Evolutionary conservation across 2,329 filamentous ascomycete genomes (phyloP), one percentile per base, ranked within the genome.

Genomic region (Cercospora brassicicola): DNA sequence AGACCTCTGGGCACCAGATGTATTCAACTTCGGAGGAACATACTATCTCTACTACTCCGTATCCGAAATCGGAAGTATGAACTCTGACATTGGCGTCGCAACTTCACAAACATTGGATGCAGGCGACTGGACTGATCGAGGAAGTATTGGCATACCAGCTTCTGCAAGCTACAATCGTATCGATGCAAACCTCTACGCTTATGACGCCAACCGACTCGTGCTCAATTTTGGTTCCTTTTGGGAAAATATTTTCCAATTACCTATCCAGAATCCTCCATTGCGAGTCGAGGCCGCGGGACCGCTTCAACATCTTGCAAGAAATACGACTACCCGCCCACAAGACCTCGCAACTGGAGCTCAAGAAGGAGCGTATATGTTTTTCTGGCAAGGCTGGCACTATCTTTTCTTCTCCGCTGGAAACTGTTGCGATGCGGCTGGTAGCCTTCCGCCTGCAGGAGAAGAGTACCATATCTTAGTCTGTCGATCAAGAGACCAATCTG

Each of bases 401-500:
- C 81, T 91, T 72, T 80, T 79, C 67, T 80, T 79, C 76, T 74
- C 78, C 4, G 77, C 78, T 2, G 64, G 80, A 9, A 78, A 78
- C 0, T 79, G 79, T 15, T 80, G 73, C 69, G 78, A 78, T 66
- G 75, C 76, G 2, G 67, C 79, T 1, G 70, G 76, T 10, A 78
- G 77, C 0, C 74, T 81, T 26, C 75, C 74, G 31, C 77, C 76
- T 51, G 42, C 68, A 2, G 88, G 88, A 8, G 80, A 81, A 13
- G 89, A 90, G 77, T 91, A 91, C 77, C 85, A 85, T 73, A 87
- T 90, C 75, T 84, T 84, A 73, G 87, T 89, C 33, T 90, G 89
- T 78, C 80, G 87, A 15, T 87, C 84, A 9, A 80, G 48, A 6
- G 81, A 78, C 6, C 81, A 84, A 3, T 85, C 81, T 0, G 82